These are phyloP conservation scores for Polyporus tsugae DNA, from an alignment of 1,284 basidiomycete species.

Conservation along the genomic window DNA sequence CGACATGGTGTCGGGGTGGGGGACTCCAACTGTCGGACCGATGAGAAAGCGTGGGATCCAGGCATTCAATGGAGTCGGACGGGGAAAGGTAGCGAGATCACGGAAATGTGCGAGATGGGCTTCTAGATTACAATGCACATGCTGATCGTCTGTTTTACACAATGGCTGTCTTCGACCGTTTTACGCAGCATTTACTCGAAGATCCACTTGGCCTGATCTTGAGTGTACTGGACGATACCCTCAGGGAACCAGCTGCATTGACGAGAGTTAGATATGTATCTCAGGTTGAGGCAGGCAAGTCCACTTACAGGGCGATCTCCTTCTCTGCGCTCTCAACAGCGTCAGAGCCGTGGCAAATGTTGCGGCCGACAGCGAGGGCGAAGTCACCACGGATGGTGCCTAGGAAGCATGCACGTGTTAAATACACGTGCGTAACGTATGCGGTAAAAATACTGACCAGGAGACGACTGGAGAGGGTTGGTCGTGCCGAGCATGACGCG, in stretches of 20 bases:
- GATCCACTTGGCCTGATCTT: constrained; percentile 76
- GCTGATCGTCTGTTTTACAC: constrained; percentile 31
- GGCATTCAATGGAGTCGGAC: background rate
- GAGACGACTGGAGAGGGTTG: constrained; percentile 91
- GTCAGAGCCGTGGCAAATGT: constrained; percentile 96
- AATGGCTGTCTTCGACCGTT: constrained; percentile 25
- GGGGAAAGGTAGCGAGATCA: constrained; percentile 22
- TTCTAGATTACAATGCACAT: constrained; percentile 30
- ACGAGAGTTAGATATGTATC: constrained; percentile 30
- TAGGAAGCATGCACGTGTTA: constrained; percentile 38
- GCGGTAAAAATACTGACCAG: constrained; percentile 60
- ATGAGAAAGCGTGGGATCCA: constrained; percentile 24
- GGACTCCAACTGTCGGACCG: background rate
- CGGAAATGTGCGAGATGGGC: constrained; percentile 22
- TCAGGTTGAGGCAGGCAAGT: constrained; percentile 7
- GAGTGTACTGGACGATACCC: constrained; percentile 81
- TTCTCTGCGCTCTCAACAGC: constrained; percentile 90
- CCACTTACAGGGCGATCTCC: constrained; percentile 86
- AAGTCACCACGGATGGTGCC: constrained; percentile 94
- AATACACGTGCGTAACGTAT: background rate
- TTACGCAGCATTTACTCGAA: constrained; percentile 71
- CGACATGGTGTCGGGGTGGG: constrained; percentile 8
- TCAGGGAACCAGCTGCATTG: constrained; percentile 83
- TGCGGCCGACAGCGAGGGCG: constrained; percentile 91
- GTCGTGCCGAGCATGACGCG: constrained; percentile 96